Evolutionary conservation across 2,329 filamentous ascomycete genomes (phyloP).

Genomic region (Stemphylium vesicarium): DNA sequence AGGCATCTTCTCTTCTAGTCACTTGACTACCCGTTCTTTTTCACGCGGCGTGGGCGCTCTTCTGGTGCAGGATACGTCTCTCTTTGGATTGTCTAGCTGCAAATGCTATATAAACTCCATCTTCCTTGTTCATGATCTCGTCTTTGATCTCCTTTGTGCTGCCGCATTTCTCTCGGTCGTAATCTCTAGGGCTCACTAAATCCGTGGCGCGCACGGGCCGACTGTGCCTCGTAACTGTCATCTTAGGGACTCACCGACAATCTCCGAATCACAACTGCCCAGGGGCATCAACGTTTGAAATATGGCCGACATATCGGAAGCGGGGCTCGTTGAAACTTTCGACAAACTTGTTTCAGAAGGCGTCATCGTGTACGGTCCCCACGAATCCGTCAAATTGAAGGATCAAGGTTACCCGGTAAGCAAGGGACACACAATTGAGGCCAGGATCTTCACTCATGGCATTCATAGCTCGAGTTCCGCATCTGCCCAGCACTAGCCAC

Average conservation of each 20-base stretch:
- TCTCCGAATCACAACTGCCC: background rate
- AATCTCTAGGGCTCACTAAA: conserved; percentile 7
- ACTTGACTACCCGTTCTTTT: conserved; percentile 1
- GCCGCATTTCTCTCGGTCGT: conserved; percentile 1
- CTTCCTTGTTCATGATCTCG: too few relatives aligned
- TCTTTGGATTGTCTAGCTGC: conserved; percentile 13
- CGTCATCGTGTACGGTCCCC: conserved; percentile 32
- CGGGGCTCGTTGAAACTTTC: conserved; percentile 24
- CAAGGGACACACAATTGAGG: background rate
- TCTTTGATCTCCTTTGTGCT: background rate
- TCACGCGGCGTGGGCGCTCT: background rate
- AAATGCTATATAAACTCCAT: conserved; percentile 13
- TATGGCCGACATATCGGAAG: conserved; percentile 24
- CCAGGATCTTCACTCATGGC: background rate
- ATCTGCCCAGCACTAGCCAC: conserved; percentile 36
- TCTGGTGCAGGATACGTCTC: conserved; percentile 6
- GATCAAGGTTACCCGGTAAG: conserved; percentile 39
- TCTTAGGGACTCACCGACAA: conserved; percentile 12
- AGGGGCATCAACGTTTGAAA: background rate
- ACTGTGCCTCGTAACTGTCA: conserved; percentile 3
- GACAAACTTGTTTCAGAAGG: conserved; percentile 35
- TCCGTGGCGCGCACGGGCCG: conserved; percentile 15
- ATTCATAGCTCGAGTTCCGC: conserved; percentile 40
- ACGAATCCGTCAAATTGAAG: conserved; percentile 26
- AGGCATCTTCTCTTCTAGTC: conserved; percentile 6